These are phyloP conservation scores for Diaporthe helianthi DNA, from an alignment of 2,329 filamentous ascomycete genomes.

Conservation along the genomic window DNA sequence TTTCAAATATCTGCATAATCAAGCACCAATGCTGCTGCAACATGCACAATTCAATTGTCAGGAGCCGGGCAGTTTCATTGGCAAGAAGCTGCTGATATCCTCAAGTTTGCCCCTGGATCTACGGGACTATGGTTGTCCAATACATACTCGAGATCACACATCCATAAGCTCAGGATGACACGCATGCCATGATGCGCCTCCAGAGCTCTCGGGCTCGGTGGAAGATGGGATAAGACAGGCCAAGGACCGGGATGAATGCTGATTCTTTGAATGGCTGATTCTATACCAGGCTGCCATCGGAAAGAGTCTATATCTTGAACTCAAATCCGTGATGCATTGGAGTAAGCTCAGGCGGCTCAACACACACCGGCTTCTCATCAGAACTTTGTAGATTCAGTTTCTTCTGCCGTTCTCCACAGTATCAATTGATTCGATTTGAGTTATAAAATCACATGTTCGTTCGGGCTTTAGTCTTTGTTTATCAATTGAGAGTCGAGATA, in stretches of 20 bases:
- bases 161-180: background rate
- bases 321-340: background rate
- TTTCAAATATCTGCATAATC: background rate
- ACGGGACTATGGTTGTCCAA: background rate
- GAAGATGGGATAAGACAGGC: background rate
- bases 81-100: background rate
- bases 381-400: background rate
- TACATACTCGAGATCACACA: background rate
- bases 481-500: background rate
- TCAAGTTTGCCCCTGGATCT: background rate
- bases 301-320: background rate
- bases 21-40: background rate
- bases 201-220: background rate
- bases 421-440: too few species aligned
- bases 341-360: background rate
- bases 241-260: background rate
- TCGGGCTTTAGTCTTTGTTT: background rate
- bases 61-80: conserved; percentile 4
- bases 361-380: background rate
- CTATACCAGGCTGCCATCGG: background rate
- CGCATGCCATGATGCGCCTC: background rate
- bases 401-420: background rate
- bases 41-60: background rate
- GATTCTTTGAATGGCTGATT: background rate
- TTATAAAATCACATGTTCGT: background rate